phyloP scores from a whole-genome alignment of 768 basidiomycete genomes.

The Cubamyces sp. region DNA sequence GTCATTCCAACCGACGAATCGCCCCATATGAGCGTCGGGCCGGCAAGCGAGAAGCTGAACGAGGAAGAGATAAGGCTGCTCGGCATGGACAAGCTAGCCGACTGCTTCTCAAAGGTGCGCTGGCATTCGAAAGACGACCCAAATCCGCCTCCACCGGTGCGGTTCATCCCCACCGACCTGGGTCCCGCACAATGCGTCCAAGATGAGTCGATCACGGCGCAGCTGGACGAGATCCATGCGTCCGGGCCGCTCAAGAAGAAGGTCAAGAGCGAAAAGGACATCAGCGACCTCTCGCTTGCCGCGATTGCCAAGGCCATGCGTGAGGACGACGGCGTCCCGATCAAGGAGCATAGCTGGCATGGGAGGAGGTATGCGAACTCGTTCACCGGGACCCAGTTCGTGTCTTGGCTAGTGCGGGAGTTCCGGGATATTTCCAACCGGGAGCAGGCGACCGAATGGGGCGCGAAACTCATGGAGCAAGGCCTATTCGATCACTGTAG shows the following conservation, averaged over 20 bases:
- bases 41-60: constrained; percentile 74
- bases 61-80: constrained; percentile 87
- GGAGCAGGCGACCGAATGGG: constrained; percentile 81
- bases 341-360: constrained; percentile 88
- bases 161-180: constrained; percentile 84
- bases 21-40: constrained; percentile 56
- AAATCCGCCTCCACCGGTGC: constrained; percentile 53
- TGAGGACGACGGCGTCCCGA: constrained; percentile 81
- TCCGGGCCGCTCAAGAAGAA: constrained; percentile 78
- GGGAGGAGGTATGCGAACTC: constrained; percentile 71
- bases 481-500: constrained; percentile 87
- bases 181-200: constrained; percentile 79
- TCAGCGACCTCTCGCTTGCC: constrained; percentile 63
- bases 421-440: constrained; percentile 87
- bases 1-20: constrained; percentile 85
- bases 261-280: constrained; percentile 76
- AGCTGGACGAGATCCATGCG: constrained; percentile 80
- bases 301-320: constrained; percentile 83
- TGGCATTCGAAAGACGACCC: constrained; percentile 74
- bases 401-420: constrained; percentile 90
- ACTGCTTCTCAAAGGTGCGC: constrained; percentile 81
- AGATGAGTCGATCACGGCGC: constrained; percentile 78
- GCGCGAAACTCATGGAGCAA: constrained; percentile 72
- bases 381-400: constrained; percentile 89
- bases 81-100: constrained; percentile 91